Evolutionary conservation across 306 rosid genomes (phyloP).

Genomic region (Boehmeria nivea): DNA sequence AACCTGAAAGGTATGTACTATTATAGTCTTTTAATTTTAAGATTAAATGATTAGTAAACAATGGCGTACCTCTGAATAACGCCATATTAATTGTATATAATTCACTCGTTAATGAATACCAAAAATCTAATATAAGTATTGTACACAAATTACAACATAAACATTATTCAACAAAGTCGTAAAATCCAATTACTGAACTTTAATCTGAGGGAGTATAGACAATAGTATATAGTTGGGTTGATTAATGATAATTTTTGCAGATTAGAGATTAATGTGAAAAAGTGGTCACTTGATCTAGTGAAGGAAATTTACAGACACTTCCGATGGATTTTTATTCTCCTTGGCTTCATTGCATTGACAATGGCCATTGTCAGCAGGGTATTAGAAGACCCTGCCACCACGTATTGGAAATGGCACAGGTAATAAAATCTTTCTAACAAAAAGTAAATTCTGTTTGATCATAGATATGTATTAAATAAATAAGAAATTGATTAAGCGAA

Average conservation of each 20-base stretch:
- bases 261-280: neutral
- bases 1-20: neutral
- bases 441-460: neutral
- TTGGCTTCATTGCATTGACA: constrained; percentile 12
- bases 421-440: neutral
- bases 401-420: constrained; percentile 19
- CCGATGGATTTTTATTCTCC: constrained; percentile 4
- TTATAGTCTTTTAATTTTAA: neutral
- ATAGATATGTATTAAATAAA: too few relatives aligned
- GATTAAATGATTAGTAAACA: too few relatives aligned
- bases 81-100: too few relatives aligned
- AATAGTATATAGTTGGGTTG: too few relatives aligned
- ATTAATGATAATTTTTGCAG: constrained; percentile 13
- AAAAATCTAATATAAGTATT: too few relatives aligned
- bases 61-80: too few relatives aligned
- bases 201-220: too few relatives aligned
- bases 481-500: neutral
- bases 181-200: too few relatives aligned
- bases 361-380: constrained; percentile 7
- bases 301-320: neutral
- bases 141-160: too few relatives aligned
- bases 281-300: neutral
- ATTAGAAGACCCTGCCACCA: neutral
- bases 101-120: too few relatives aligned
- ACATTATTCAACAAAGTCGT: too few relatives aligned